Conservation (phyloP, 116 monocot genomes). For the Trichopus zeylanicus region DNA sequence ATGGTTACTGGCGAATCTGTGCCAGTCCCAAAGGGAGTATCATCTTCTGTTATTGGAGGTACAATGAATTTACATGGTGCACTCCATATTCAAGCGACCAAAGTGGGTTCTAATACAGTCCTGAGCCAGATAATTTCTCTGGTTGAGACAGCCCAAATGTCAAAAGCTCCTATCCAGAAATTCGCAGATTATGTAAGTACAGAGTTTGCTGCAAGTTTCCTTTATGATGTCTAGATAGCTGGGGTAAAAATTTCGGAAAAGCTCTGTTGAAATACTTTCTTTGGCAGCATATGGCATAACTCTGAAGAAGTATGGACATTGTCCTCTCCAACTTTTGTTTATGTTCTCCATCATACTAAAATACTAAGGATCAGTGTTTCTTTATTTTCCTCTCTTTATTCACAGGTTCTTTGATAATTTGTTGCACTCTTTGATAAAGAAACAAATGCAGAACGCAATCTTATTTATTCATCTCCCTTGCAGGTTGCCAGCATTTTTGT, state of each 20-base stretch:
- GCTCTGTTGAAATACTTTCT: too few species aligned
- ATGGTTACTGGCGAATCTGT: conserved; percentile 97
- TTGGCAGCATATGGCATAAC: too few species aligned
- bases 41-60: conserved; percentile 83
- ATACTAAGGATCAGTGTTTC: not conserved
- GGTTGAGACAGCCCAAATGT: conserved; percentile 96
- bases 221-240: too few species aligned
- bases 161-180: conserved; percentile 98
- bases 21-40: conserved; percentile 62
- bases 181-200: conserved; percentile 92
- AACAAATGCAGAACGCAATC: too few species aligned
- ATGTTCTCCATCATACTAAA: not conserved
- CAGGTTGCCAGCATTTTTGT: conserved; percentile 98
- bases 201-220: not conserved
- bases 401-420: conserved; percentile 1
- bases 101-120: conserved; percentile 84
- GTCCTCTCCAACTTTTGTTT: too few species aligned
- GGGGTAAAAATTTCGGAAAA: too few species aligned
- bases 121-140: conserved; percentile 95
- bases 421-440: not conserved
- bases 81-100: conserved; percentile 75
- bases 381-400: not conserved
- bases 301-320: too few species aligned
- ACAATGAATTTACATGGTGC: conserved; percentile 95
- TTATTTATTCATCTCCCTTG: too few species aligned